These are phyloP conservation scores for Acer yangbiense DNA, from an alignment of 345 rosid species.

Conservation along the genomic window DNA sequence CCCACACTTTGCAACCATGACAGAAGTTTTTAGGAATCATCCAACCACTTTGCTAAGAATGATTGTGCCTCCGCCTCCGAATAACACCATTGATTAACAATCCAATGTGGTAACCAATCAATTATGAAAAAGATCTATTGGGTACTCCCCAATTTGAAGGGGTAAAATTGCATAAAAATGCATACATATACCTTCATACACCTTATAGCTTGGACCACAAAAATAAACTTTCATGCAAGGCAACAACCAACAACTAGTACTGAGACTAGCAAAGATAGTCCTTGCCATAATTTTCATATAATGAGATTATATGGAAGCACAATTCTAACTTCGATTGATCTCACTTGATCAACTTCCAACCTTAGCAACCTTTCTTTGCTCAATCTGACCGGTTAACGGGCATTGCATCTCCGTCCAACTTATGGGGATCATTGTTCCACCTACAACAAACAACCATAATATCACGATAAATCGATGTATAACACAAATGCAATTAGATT, in stretches of 20 bases:
- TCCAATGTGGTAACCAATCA: neutral
- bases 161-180: neutral
- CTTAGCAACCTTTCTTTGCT: constrained; percentile 89
- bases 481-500: neutral
- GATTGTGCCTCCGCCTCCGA: no score
- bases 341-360: constrained; percentile 46
- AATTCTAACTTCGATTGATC: constrained; percentile 8
- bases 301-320: neutral
- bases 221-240: neutral
- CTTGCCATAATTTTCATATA: neutral
- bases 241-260: neutral
- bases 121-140: neutral
- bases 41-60: no score
- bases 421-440: constrained; percentile 84
- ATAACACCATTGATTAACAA: neutral
- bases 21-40: no score
- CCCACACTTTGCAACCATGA: no score
- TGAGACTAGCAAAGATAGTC: neutral
- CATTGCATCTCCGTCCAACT: constrained; percentile 99
- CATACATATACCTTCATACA: neutral
- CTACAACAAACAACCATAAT: constrained; percentile 36
- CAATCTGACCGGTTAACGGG: constrained; percentile 79
- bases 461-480: neutral
- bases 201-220: neutral
- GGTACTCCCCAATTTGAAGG: neutral